Conservation (phyloP, 805 yeast species). For the Candida sanyiensis region DNA sequence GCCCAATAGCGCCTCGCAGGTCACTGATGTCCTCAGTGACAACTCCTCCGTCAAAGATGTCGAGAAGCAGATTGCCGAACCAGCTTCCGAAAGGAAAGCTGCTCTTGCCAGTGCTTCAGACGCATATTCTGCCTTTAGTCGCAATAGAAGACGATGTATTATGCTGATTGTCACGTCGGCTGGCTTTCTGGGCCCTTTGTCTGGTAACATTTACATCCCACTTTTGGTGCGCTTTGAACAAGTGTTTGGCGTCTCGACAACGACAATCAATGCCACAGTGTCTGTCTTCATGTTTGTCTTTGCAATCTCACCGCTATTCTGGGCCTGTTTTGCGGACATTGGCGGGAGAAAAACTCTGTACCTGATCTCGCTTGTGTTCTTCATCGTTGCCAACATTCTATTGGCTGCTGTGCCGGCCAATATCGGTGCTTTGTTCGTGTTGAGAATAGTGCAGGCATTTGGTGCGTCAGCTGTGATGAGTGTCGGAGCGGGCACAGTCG, state of each 20-base stretch:
- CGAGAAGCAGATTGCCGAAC: background rate
- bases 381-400: constrained; percentile 57
- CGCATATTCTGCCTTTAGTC: constrained; percentile 31
- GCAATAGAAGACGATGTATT: constrained; percentile 28
- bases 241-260: constrained; percentile 35
- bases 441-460: constrained; percentile 67
- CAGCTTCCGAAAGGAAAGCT: background rate
- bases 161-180: constrained; percentile 39
- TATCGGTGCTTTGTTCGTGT: constrained; percentile 61
- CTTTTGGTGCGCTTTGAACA: constrained; percentile 40
- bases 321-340: constrained; percentile 51
- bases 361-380: constrained; percentile 49
- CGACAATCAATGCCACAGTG: constrained; percentile 48
- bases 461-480: constrained; percentile 88
- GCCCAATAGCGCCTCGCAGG: background rate
- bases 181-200: constrained; percentile 51
- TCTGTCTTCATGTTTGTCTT: constrained; percentile 53
- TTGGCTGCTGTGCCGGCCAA: constrained; percentile 59
- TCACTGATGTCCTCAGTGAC: background rate
- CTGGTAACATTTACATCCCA: constrained; percentile 55
- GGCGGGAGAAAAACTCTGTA: constrained; percentile 65
- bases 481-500: constrained; percentile 86
- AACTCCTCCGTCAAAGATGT: background rate
- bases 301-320: constrained; percentile 49
- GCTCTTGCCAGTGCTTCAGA: background rate